Base-by-base conservation (phyloP, 2,329 filamentous ascomycete species). In the Arthrobotrys musiformis region DNA sequence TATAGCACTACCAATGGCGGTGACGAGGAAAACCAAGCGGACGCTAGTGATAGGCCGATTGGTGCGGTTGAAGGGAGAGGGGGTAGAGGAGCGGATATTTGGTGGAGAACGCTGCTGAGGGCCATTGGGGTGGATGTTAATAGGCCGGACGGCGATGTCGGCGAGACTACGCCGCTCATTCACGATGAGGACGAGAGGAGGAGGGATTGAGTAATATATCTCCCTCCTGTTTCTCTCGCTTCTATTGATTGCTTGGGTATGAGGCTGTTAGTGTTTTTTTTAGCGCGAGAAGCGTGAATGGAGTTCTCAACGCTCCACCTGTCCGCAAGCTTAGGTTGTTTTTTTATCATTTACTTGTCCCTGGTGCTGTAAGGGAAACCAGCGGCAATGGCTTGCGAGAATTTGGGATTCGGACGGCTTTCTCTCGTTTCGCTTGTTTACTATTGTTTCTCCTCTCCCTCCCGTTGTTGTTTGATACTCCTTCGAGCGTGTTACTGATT, bases 141-240 rank as follows among this genome's bases (percentile, higher is more conserved):
- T 6, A 37, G 52, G 28, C 28, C 24, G 3, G 35, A 58, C 9
- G 46, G 72, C 1, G 64, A 76, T 8, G 50, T 76, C 17, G 72
- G 72, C 8, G 72, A 76, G 33, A 69, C 54, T 9, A 76, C 72
- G 28, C 72, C 68, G 30, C n/a, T 72, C 8, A 72, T 72, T n/a
- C 58, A 72, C 28, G 68, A 61, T 28, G 68, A 72, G 5, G 68
- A 72, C 19, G 54, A 40, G 28, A 62, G 67, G 30, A 70, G 66
- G 19, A 70, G 67, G 56, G 67, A 70, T 62, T 70, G 35, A 58
- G 54, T 40, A 26, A 13, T 7, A 58, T 58, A 24, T 58, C 54
- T 58, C 54, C 54, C 54, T 58, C 5, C 11, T 26, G 6, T 2
- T 40, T 40, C 33, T 58, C 15, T 26, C n/a, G 9, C 15, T 19